Percentiles rank a stretch among this genome's conserved stretches.
Conservation (phyloP, 1,284 basidiomycete genomes). For the Rhizoctonia solani region DNA sequence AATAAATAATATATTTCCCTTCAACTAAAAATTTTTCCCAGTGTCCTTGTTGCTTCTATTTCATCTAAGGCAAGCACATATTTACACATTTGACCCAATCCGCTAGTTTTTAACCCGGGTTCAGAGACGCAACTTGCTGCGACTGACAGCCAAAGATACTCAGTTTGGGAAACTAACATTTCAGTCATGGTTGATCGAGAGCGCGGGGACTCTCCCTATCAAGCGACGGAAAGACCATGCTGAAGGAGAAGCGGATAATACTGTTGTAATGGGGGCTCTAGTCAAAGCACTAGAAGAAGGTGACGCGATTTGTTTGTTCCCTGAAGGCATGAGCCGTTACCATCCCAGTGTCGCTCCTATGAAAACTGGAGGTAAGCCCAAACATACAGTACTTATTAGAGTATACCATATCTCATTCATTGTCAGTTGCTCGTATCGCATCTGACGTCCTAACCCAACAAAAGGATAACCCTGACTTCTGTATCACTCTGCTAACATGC, state of each 20-base stretch:
- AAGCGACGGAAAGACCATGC: slow-evolving; percentile 70
- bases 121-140: slow-evolving; percentile 71
- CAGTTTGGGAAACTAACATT: slow-evolving; percentile 81
- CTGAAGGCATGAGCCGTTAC: slow-evolving; percentile 81
- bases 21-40: slow-evolving; percentile 42
- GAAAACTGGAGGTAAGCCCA: slow-evolving; percentile 79
- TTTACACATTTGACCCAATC: not conserved
- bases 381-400: slow-evolving; percentile 38
- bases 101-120: not conserved
- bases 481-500: slow-evolving; percentile 72
- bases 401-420: slow-evolving; percentile 13
- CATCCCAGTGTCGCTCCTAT: slow-evolving; percentile 80
- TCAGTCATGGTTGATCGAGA: slow-evolving; percentile 86
- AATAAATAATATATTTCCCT: not conserved
- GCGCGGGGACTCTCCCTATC: slow-evolving; percentile 80
- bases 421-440: slow-evolving; percentile 72
- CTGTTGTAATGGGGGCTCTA: slow-evolving; percentile 65
- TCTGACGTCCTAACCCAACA: slow-evolving; percentile 77
- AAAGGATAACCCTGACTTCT: slow-evolving; percentile 65
- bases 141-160: slow-evolving; percentile 82
- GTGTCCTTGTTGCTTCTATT: slow-evolving; percentile 69
- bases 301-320: slow-evolving; percentile 80
- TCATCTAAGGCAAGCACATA: slow-evolving; percentile 59
- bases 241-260: slow-evolving; percentile 63
- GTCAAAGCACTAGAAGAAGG: slow-evolving; percentile 75